A percentile compares a stretch with the other conserved stretches of the same genome.
These are phyloP conservation scores for Saccharomycopsis fibuligera DNA, from an alignment of 805 yeast species.

Conservation along the genomic window DNA sequence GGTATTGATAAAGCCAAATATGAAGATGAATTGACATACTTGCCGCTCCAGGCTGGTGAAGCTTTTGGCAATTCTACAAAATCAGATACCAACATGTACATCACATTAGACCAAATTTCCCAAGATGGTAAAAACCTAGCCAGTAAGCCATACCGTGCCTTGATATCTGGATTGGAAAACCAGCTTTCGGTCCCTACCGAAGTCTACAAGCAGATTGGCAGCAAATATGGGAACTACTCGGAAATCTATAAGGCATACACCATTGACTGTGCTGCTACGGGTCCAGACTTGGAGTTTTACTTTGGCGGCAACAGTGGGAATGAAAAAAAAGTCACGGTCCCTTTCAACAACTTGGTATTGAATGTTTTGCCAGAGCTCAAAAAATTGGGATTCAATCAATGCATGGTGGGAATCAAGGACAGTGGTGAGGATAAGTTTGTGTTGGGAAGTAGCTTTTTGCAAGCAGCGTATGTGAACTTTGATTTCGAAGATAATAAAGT, in stretches of 20 bases:
- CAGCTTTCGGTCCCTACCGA: constrained; percentile 39
- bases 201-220: constrained; percentile 24
- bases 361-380: constrained; percentile 25
- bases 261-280: constrained; percentile 2
- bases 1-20: constrained; percentile 64
- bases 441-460: constrained; percentile 51
- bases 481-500: constrained; percentile 53
- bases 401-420: constrained; percentile 39
- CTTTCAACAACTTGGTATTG: constrained; percentile 29
- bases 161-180: constrained; percentile 51
- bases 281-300: constrained; percentile 7
- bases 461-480: constrained; percentile 56
- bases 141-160: constrained; percentile 27
- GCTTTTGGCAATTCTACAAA: constrained; percentile 30
- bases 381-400: constrained; percentile 25
- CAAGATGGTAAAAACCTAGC: constrained; percentile 24
- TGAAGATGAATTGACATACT: constrained; percentile 36
- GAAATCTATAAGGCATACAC: neutral
- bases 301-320: constrained; percentile 27
- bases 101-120: constrained; percentile 27
- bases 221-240: constrained; percentile 7
- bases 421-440: constrained; percentile 24
- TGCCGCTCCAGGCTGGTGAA: constrained; percentile 45
- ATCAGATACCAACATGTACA: constrained; percentile 42
- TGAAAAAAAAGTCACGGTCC: constrained; percentile 7